phyloP scores from a whole-genome alignment of 208 protist genomes.

The Wallacemonas sp. region DNA sequence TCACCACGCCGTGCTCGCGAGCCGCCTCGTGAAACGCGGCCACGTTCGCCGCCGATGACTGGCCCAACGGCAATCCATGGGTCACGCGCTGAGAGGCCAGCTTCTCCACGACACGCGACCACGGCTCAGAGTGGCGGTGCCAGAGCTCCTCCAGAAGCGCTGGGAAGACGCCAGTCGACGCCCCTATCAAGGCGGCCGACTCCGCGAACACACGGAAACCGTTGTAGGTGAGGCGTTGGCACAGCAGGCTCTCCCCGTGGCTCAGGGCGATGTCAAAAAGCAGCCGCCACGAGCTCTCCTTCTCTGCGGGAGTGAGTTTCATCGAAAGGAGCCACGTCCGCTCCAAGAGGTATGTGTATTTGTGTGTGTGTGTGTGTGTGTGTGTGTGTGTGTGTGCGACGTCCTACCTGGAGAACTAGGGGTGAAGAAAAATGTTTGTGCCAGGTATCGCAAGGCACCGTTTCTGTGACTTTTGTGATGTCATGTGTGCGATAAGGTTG shows the following conservation, averaged over 20 bases:
- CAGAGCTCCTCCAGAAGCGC: slow-evolving; percentile 76
- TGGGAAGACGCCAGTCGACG: slow-evolving; percentile 67
- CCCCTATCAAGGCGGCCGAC: slow-evolving; percentile 60
- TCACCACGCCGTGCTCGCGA: slow-evolving; percentile 30
- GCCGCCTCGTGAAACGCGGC: slow-evolving; percentile 5
- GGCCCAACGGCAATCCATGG: neutral
- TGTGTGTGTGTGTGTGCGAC: no score
- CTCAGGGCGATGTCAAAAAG: slow-evolving; percentile 89
- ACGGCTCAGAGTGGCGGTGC: slow-evolving; percentile 30
- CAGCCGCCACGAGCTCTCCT: slow-evolving; percentile 66
- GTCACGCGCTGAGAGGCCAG: neutral
- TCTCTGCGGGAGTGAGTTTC: neutral
- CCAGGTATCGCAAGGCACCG: no score
- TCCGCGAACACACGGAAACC: slow-evolving; percentile 65
- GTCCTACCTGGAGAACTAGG: no score
- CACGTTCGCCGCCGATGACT: neutral
- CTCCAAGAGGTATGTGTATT: no score
- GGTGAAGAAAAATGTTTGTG: no score
- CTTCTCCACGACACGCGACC: neutral
- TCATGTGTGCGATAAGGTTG: no score
- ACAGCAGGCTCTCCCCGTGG: slow-evolving; percentile 56
- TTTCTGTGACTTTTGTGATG: no score
- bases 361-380: no score
- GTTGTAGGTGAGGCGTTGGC: slow-evolving; percentile 41
- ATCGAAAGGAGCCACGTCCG: neutral